A percentile compares a stretch with the other conserved stretches of the same genome.
Conservation (phyloP, 371 early-diverging fungal species). For the Blakeslea trispora region DNA sequence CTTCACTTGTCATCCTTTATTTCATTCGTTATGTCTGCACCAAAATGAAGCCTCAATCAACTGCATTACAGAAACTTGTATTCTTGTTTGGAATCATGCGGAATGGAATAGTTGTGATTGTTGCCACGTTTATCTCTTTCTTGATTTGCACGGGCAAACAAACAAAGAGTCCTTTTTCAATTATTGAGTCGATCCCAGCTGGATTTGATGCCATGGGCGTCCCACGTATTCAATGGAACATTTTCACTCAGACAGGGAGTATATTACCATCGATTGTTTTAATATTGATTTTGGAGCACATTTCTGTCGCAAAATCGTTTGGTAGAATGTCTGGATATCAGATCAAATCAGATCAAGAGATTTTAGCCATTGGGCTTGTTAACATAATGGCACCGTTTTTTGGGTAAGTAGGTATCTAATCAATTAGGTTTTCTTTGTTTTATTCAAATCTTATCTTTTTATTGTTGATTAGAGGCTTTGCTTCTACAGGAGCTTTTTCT, state of each 20-base stretch:
- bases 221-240: constrained; percentile 42
- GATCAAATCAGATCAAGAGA: constrained; percentile 76
- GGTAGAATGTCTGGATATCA: constrained; percentile 60
- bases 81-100: constrained; percentile 55
- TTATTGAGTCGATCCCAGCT: constrained; percentile 68
- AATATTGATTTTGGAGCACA: constrained; percentile 79
- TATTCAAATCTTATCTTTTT: neutral
- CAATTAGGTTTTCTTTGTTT: no score
- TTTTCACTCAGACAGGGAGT: constrained; percentile 44
- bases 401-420: constrained; percentile 45
- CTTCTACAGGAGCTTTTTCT: constrained; percentile 88
- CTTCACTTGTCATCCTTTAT: constrained; percentile 44
- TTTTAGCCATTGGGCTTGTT: constrained; percentile 80
- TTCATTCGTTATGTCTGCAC: constrained; percentile 32
- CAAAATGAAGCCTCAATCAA: constrained; percentile 30
- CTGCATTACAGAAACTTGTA: constrained; percentile 24
- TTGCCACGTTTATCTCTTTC: constrained; percentile 44
- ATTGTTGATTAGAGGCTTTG: constrained; percentile 59
- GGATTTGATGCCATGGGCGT: constrained; percentile 64
- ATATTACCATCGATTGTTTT: constrained; percentile 64
- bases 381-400: constrained; percentile 83
- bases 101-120: constrained; percentile 45
- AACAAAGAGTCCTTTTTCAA: constrained; percentile 30
- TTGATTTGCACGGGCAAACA: constrained; percentile 27
- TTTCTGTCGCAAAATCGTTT: constrained; percentile 74